phyloP scores from a whole-genome alignment of 78 protist species.

The Thecamonas trahens region DNA sequence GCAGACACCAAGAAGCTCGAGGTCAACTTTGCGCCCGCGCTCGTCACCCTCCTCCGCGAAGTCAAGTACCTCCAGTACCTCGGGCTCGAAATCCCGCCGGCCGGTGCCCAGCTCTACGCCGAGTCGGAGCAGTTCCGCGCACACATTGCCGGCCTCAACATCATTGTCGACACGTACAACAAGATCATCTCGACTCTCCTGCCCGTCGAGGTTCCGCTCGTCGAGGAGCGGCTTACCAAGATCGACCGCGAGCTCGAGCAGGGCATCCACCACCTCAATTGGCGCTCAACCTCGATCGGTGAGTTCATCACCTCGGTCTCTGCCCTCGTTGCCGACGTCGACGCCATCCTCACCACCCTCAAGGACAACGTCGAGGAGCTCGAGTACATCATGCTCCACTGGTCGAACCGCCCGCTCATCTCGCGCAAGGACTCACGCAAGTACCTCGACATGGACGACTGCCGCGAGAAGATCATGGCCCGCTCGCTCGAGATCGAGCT shows the following conservation, averaged over 20 bases:
- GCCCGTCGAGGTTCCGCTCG: conserved; percentile 68
- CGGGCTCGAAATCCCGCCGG: conserved; percentile 8
- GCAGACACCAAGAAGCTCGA: conserved; percentile 4
- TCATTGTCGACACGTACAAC: conserved; percentile 53
- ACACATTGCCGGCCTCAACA: conserved; percentile 38
- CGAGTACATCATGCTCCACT: background rate
- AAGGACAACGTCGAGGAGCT: conserved; percentile 11
- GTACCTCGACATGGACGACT: background rate
- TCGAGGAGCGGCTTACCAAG: conserved; percentile 15
- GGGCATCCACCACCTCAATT: conserved; percentile 12
- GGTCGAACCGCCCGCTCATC: conserved; percentile 7
- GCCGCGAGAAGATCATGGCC: background rate
- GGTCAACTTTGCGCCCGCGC: conserved; percentile 66
- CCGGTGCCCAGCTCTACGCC: background rate
- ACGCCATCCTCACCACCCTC: background rate
- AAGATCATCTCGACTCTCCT: conserved; percentile 16
- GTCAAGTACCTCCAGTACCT: conserved; percentile 50
- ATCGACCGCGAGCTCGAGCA: conserved; percentile 50
- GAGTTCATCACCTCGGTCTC: conserved; percentile 12
- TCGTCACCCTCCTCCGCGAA: conserved; percentile 61
- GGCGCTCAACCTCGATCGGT: conserved; percentile 10
- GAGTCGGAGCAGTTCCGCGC: background rate
- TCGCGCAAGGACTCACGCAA: background rate
- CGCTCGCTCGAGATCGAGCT: conserved; percentile 2
- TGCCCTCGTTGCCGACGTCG: background rate